These are phyloP conservation scores for Fraxinus sp. DNA, from an alignment of 305 asterid species.

Conservation along the genomic window DNA sequence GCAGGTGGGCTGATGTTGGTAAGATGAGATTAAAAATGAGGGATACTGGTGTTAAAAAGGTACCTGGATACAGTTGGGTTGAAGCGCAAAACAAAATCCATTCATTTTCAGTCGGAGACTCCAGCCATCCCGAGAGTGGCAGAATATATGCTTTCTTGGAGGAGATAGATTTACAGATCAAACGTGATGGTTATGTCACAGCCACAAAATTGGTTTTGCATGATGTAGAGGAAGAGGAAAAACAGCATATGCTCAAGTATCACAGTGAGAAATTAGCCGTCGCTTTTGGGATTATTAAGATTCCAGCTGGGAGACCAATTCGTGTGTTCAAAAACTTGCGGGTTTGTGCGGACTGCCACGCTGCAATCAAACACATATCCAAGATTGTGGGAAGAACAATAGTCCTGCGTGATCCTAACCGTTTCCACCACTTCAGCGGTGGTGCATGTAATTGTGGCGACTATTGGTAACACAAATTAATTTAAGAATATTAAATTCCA, in stretches of 20 bases:
- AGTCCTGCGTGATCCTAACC: slow-evolving; percentile 77
- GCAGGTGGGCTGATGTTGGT: slow-evolving; percentile 77
- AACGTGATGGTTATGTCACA: slow-evolving; percentile 64
- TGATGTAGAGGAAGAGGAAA: slow-evolving; percentile 94
- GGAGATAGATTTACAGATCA: slow-evolving; percentile 62
- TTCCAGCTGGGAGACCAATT: slow-evolving; percentile 70
- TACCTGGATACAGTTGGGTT: slow-evolving; percentile 88
- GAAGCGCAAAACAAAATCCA: slow-evolving; percentile 69
- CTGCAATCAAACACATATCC: slow-evolving; percentile 68
- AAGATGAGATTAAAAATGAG: slow-evolving; percentile 73
- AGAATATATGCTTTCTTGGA: slow-evolving; percentile 66
- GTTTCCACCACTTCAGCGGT: slow-evolving; percentile 80
- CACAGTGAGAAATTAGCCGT: slow-evolving; percentile 92
- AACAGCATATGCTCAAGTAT: slow-evolving; percentile 71
- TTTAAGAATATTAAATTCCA: background rate
- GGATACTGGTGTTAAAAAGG: slow-evolving; percentile 64
- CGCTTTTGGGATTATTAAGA: slow-evolving; percentile 72
- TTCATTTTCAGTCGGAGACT: slow-evolving; percentile 79
- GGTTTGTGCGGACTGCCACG: slow-evolving; percentile 87
- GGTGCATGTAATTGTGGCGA: slow-evolving; percentile 89
- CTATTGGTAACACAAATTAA: slow-evolving; percentile 55
- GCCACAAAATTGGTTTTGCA: slow-evolving; percentile 78
- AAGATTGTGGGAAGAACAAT: slow-evolving; percentile 72
- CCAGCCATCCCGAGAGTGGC: slow-evolving; percentile 57
- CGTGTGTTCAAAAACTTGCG: slow-evolving; percentile 84